Evolutionary conservation across 257 asterid genomes (phyloP).

Genomic region (Mentha longifolia): DNA sequence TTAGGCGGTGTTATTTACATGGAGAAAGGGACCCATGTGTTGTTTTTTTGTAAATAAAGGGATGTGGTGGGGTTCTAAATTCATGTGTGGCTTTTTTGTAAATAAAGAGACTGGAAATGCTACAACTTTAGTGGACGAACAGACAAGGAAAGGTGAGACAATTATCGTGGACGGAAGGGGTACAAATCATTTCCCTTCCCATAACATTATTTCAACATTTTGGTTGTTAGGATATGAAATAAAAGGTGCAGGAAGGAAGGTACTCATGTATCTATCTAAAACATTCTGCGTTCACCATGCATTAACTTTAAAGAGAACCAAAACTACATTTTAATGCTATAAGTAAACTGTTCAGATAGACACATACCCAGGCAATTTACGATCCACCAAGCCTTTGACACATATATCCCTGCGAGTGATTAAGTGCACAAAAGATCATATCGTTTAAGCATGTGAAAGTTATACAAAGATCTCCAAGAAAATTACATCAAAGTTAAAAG

Average conservation of each 20-base stretch:
- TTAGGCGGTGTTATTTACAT: no score
- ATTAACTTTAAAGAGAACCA: background rate
- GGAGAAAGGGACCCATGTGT: no score
- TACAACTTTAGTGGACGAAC: no score
- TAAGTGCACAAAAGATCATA: constrained; percentile 27
- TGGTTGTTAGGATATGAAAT: background rate
- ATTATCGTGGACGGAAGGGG: no score
- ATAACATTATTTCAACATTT: background rate
- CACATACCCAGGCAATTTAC: constrained; percentile 92
- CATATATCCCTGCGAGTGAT: constrained; percentile 82
- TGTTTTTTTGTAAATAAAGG: no score
- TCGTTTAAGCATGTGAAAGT: constrained; percentile 11
- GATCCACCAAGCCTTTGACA: constrained; percentile 89
- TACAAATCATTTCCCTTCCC: background rate
- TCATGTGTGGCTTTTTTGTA: no score
- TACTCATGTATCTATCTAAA: background rate
- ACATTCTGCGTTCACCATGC: background rate
- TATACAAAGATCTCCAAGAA: constrained; percentile 1
- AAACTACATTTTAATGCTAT: constrained; percentile 8
- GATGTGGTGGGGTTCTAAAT: no score
- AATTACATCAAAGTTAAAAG: constrained; percentile 5
- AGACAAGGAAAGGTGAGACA: no score
- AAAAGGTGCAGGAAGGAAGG: background rate
- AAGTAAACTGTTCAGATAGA: background rate
- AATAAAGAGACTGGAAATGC: no score